Conservation (phyloP, 108 stramenopile genomes). For the Conticribra weissflogii region DNA sequence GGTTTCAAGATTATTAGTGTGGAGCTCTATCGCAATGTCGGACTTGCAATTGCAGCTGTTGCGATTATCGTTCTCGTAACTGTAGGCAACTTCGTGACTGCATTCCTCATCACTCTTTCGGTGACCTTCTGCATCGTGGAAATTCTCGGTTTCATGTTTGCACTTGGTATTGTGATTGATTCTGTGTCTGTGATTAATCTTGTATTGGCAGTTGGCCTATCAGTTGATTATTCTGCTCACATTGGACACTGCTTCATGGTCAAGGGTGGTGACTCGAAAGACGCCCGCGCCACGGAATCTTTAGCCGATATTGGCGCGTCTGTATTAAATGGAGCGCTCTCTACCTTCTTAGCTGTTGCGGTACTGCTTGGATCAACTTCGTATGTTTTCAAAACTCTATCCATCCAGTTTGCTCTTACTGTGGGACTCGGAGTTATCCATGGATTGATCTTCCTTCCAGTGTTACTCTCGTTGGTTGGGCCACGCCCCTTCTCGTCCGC, state of each 20-base stretch:
- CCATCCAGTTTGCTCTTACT: constrained; percentile 73
- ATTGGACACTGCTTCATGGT: constrained; percentile 69
- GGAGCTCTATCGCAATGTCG: constrained; percentile 65
- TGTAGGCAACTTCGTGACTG: constrained; percentile 61
- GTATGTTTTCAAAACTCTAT: constrained; percentile 71
- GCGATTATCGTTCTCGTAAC: constrained; percentile 67
- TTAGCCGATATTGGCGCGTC: constrained; percentile 79
- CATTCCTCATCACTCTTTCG: constrained; percentile 71
- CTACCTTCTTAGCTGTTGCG: constrained; percentile 81
- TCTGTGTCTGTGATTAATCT: constrained; percentile 83
- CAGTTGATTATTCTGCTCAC: constrained; percentile 88
- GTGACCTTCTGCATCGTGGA: constrained; percentile 77
- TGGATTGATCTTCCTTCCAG: constrained; percentile 70
- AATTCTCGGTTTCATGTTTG: constrained; percentile 87
- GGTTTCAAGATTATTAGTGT: constrained; percentile 63
- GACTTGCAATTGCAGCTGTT: constrained; percentile 57
- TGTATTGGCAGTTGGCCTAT: constrained; percentile 84
- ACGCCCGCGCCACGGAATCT: constrained; percentile 54
- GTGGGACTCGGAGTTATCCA: constrained; percentile 65
- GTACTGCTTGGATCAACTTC: constrained; percentile 60
- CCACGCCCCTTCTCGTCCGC: constrained; percentile 62
- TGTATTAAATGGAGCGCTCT: constrained; percentile 70
- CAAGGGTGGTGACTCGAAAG: constrained; percentile 70
- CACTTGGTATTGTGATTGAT: constrained; percentile 79
- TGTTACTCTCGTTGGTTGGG: constrained; percentile 62